These are phyloP conservation scores for Colletotrichum karsti DNA, from an alignment of 2,329 filamentous ascomycete genomes.

Conservation along the genomic window DNA sequence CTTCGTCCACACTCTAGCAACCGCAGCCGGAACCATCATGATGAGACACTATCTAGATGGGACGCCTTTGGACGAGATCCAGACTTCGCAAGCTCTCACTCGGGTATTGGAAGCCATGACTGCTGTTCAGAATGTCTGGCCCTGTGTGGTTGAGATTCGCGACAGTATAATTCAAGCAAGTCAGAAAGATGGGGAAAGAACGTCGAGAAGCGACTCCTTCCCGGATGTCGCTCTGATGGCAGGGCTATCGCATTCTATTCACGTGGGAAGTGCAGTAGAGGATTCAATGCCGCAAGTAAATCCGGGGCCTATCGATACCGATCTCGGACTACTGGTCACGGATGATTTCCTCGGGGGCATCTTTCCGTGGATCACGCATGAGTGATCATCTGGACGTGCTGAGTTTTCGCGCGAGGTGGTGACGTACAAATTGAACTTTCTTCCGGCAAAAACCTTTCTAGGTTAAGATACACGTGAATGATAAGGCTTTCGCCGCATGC, in stretches of 20 bases:
- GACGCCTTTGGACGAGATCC: constrained; percentile 47
- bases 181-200: background rate
- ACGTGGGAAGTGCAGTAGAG: background rate
- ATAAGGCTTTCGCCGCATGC: too few species aligned
- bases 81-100: constrained; percentile 59
- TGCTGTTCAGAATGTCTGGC: constrained; percentile 59
- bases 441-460: too few species aligned
- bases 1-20: constrained; percentile 58
- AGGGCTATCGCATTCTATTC: background rate
- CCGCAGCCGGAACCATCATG: constrained; percentile 54
- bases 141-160: constrained; percentile 52
- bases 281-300: background rate
- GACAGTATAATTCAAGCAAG: constrained; percentile 38
- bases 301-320: too few species aligned
- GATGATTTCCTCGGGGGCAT: constrained; percentile 6
- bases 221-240: background rate
- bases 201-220: background rate
- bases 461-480: too few species aligned
- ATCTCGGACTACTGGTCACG: constrained; percentile 11
- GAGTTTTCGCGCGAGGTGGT: too few species aligned
- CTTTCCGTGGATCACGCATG: background rate
- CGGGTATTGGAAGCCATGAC: constrained; percentile 58
- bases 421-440: too few species aligned
- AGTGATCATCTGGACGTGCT: too few species aligned
- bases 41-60: constrained; percentile 54